phyloP scores from a whole-genome alignment of 2,329 filamentous ascomycete genomes.

The Sclerotinia sclerotiorum region DNA sequence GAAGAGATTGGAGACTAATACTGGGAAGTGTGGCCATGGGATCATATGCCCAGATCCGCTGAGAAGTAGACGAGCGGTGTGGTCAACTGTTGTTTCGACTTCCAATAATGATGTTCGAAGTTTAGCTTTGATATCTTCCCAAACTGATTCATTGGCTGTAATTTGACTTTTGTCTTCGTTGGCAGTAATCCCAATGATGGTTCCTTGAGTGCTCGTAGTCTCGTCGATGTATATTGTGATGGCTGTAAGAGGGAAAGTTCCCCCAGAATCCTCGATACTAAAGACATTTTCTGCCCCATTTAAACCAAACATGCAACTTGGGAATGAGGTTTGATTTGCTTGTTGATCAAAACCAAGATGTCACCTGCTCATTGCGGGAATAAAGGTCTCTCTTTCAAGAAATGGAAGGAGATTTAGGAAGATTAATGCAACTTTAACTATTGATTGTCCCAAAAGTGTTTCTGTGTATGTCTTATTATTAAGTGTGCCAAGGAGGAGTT shows the following conservation, averaged over 20 bases:
- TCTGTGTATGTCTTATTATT: no score
- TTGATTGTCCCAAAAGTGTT: no score
- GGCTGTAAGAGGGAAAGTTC: not conserved
- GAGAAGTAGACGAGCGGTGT: not conserved
- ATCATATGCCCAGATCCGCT: not conserved
- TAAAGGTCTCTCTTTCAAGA: not conserved
- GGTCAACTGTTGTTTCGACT: not conserved
- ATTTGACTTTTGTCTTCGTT: not conserved
- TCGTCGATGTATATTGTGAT: not conserved
- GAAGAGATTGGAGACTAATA: not conserved
- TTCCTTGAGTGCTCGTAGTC: not conserved
- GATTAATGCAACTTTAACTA: no score
- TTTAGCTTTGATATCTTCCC: not conserved
- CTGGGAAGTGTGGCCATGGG: not conserved
- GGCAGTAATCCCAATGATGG: not conserved
- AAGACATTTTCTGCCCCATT: not conserved
- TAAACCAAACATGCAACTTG: not conserved
- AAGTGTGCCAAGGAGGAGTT: no score
- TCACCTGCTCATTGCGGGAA: not conserved
- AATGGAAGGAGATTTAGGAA: not conserved
- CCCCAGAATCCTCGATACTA: not conserved
- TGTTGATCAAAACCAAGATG: not conserved
- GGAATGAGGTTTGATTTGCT: not conserved
- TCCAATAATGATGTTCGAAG: not conserved
- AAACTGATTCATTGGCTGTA: not conserved